Conservation (phyloP, 352 stramenopile species). For the Globisporangium iwayamae region DNA sequence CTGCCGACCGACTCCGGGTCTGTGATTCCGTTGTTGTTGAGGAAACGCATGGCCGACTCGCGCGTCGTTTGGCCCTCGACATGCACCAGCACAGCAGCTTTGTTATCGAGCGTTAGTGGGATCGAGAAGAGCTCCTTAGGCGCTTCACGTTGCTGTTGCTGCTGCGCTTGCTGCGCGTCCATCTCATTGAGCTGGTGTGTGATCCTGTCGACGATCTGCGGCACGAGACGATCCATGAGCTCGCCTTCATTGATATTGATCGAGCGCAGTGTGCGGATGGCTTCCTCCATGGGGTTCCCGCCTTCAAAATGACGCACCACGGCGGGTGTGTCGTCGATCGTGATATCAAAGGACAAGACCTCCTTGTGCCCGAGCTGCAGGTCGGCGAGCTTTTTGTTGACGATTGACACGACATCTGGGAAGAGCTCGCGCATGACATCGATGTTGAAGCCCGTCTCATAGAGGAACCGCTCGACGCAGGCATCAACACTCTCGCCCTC, state of each 20-base stretch:
- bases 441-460: constrained; percentile 47
- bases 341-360: constrained; percentile 54
- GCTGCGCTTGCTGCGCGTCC: not conserved
- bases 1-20: constrained; percentile 32
- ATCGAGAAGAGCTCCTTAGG: constrained; percentile 63
- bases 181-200: constrained; percentile 32
- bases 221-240: constrained; percentile 46
- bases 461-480: constrained; percentile 67
- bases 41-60: constrained; percentile 57
- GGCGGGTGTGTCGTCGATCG: constrained; percentile 44
- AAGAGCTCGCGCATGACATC: constrained; percentile 64
- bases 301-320: constrained; percentile 66
- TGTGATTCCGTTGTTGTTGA: constrained; percentile 54
- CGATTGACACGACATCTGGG: constrained; percentile 50
- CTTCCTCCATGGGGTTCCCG: constrained; percentile 54
- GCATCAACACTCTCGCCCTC: constrained; percentile 52
- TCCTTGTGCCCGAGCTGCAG: constrained; percentile 51
- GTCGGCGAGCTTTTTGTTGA: constrained; percentile 57
- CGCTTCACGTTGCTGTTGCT: constrained; percentile 5
- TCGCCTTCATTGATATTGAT: constrained; percentile 44
- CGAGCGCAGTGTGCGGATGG: constrained; percentile 38
- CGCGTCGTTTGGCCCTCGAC: constrained; percentile 54
- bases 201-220: constrained; percentile 65
- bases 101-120: constrained; percentile 52
- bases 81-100: constrained; percentile 49